These are phyloP conservation scores for Hymenoscyphus fructigenus DNA, from an alignment of 2,329 filamentous ascomycete genomes.

Conservation along the genomic window DNA sequence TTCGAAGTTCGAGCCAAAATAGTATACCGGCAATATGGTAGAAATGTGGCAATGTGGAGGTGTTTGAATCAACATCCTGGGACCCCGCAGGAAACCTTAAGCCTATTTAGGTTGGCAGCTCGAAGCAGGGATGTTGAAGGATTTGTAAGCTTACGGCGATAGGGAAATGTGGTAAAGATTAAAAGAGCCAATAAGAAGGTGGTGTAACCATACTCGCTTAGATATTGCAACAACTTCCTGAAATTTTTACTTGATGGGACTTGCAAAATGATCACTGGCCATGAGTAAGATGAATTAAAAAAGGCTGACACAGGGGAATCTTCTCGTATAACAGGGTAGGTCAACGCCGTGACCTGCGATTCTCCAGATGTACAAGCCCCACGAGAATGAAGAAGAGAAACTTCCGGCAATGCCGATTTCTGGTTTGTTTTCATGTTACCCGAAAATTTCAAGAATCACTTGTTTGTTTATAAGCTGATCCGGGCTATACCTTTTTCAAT, in stretches of 20 bases:
- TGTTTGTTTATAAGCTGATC: too few species aligned
- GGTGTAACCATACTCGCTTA: neutral
- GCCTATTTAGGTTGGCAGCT: neutral
- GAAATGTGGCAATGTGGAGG: neutral
- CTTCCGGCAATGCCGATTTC: too few species aligned
- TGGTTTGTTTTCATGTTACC: too few species aligned
- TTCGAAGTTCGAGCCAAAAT: neutral
- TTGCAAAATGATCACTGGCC: neutral
- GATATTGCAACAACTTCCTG: neutral
- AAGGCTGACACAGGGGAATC: neutral
- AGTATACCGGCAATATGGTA: neutral
- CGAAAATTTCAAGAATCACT: too few species aligned
- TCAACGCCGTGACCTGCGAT: too few species aligned
- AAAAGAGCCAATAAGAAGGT: neutral
- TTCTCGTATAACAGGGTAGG: too few species aligned
- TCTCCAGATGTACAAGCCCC: too few species aligned
- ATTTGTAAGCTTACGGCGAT: neutral
- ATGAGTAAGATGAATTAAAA: neutral
- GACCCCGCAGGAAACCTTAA: neutral
- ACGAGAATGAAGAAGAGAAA: too few species aligned
- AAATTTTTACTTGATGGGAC: neutral
- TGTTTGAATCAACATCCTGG: neutral
- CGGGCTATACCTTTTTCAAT: too few species aligned
- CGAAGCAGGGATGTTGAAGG: neutral
- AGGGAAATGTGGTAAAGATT: neutral